Base-by-base conservation (phyloP, 371 early-diverging fungal genomes). In the Entomophthora muscae region DNA sequence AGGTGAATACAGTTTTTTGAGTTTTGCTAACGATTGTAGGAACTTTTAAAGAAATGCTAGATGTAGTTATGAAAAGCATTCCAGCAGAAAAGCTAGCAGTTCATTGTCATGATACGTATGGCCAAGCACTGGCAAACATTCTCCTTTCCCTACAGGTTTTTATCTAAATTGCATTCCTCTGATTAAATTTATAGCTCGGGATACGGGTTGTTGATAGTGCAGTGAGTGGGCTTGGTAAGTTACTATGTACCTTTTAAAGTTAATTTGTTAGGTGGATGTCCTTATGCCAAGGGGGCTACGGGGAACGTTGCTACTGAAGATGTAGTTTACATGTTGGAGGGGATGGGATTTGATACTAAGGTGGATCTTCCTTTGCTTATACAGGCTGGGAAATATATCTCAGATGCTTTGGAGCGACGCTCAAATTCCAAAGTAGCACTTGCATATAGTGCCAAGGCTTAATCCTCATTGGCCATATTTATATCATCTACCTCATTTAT, bases 281-380 rank as follows among this genome's bases (percentile, higher is more conserved):
- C 98, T 28, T 97, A 91, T 76, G 96, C 96, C 2, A 83, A 84
- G 54, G 96, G 96, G 5, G 98, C 98, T 3, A 89, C 88, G 23
- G 98, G 98, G 10, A 97, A 97, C 69, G 98, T 95, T 0, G 89
- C 94, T 1, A 93, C 96, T 0, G 98, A 97, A 72, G 95, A 95
- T 68, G 95, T 97, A 0, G 87, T 95, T 1, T 93, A 95, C 67
- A 85, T 93, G 85, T 75, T 95, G 17, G 72, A 92, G 1, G 93
- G 93, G 7, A 67, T 88, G 71, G 91, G 92, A 0, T 86, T 82
- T 66, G 70, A 78, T 30, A 93, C 96, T 0, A 89, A 88, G 10
- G 79, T 89, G 13, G 80, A 91, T 70, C 69, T 97, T 65, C 66
- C 75, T 32, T 74, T 79, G 65, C 77, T 93, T 21, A 79, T 87